Base-by-base conservation (phyloP, 2,329 filamentous ascomycete species). In the Alternaria gansuensis region DNA sequence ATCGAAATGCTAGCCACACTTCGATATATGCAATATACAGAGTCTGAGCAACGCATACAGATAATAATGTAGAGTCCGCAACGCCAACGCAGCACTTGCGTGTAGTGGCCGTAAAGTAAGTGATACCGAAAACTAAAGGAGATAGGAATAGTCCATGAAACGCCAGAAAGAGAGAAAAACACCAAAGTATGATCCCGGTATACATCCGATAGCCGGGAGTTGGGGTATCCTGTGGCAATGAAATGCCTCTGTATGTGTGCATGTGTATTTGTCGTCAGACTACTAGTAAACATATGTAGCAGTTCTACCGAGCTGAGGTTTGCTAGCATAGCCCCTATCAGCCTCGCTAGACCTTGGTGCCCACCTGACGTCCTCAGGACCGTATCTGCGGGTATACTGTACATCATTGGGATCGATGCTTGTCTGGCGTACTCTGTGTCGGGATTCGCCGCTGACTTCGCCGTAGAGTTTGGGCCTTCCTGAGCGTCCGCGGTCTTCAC, bases 291-390 rank as follows among this genome's bases (percentile, higher is more conserved):
- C 72, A 56, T 63, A 71, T n/a, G 72, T 75, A 21, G 68, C 64
- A 24, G 64, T 64, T 48, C 72, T 67, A 13, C 65, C 53, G 6
- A 76, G 49, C 13, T 28, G 45, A 31, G 73, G 73, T 60, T 72
- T 75, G 40, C 52, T 60, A n/a, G 63, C 41, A 36, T 58, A 64
- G 23, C 71, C 70, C 33, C 61, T 53, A 10, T 70, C 70, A 44
- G 61, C 48, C 6, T 75, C 71, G n/a, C 68, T 58, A 29, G 58
- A 51, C n/a, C 62, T 57, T 0, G 68, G 64, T 26, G 67, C 67
- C 64, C 67, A 77, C 9, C 68, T 72, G 39, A 81, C 67, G 48
- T 80, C 76, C 24, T 81, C 78, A 10, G 74, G 71, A 1, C 73
- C 73, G 26, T 68, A 65, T 46, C 69, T 71, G 36, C 60, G 69